Percentiles rank a stretch among this genome's conserved stretches.
Conservation (phyloP, 2,329 filamentous ascomycete species). For the Clarireedia homoeocarpa region DNA sequence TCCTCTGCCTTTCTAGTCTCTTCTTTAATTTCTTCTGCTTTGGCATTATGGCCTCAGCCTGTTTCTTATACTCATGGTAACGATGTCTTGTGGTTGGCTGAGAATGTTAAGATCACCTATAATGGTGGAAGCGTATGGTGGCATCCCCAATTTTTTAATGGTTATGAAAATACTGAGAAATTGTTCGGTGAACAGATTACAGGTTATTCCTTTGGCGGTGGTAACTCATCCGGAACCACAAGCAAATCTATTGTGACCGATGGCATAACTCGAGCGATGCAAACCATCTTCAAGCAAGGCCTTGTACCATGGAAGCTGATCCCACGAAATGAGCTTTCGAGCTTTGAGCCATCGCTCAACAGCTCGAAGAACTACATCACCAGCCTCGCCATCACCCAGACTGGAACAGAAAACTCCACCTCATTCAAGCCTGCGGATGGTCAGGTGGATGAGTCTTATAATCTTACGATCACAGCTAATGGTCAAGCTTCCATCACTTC, state of each 20-base stretch:
- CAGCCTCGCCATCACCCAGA: slow-evolving; percentile 56
- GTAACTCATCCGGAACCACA: slow-evolving; percentile 11
- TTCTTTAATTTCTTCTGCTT: slow-evolving; percentile 15
- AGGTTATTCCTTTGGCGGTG: slow-evolving; percentile 10
- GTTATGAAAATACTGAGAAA: slow-evolving; percentile 22
- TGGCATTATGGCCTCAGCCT: slow-evolving; percentile 51
- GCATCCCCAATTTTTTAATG: slow-evolving; percentile 26
- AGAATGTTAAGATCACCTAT: slow-evolving; percentile 46
- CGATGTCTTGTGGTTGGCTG: slow-evolving; percentile 44
- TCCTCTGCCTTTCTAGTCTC: slow-evolving; percentile 16
- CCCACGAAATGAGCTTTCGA: slow-evolving; percentile 45
- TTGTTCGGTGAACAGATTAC: slow-evolving; percentile 12
- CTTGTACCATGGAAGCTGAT: slow-evolving; percentile 76
- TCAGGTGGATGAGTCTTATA: slow-evolving; percentile 70
- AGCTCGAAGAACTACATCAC: slow-evolving; percentile 43
- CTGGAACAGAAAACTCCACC: slow-evolving; percentile 41
- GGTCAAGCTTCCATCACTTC: slow-evolving; percentile 58
- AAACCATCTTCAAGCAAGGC: slow-evolving; percentile 57
- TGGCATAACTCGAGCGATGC: slow-evolving; percentile 50
- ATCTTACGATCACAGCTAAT: slow-evolving; percentile 47
- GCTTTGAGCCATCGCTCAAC: slow-evolving; percentile 53
- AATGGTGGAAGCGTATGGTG: slow-evolving; percentile 50
- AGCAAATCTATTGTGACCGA: slow-evolving; percentile 48
- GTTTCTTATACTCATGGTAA: slow-evolving; percentile 43
- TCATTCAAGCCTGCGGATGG: slow-evolving; percentile 55